Conservation (phyloP, 2,329 filamentous ascomycete species). For the Neonectria faginata region DNA sequence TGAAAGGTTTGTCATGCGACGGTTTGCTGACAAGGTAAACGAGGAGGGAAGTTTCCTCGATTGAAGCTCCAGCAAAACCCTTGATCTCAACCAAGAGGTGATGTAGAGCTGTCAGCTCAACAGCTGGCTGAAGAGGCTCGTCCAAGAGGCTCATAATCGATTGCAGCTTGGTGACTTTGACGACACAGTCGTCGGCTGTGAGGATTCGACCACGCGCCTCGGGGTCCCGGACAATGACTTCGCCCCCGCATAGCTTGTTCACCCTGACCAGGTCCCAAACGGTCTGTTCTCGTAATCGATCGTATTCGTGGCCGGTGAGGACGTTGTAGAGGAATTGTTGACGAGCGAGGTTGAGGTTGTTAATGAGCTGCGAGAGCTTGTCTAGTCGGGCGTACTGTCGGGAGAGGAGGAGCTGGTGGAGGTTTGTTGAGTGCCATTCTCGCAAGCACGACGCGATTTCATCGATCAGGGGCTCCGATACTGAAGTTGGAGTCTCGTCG, state of each 20-base stretch:
- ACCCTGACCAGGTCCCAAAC: constrained; percentile 96
- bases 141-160: constrained; percentile 96
- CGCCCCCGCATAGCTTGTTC: constrained; percentile 93
- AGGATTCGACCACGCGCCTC: constrained; percentile 84
- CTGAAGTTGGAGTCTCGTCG: constrained; percentile 92
- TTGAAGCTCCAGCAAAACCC: constrained; percentile 80
- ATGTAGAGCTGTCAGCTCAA: constrained; percentile 79
- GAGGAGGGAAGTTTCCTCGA: constrained; percentile 80
- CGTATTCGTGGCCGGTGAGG: constrained; percentile 86
- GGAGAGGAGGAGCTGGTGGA: constrained; percentile 89
- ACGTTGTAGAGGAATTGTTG: constrained; percentile 95
- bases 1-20: constrained; percentile 70
- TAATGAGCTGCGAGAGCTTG: constrained; percentile 82
- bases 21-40: constrained; percentile 82
- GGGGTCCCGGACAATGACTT: constrained; percentile 95
- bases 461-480: constrained; percentile 91
- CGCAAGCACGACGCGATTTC: constrained; percentile 96
- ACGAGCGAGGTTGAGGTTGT: constrained; percentile 84
- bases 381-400: constrained; percentile 86
- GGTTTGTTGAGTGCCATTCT: constrained; percentile 98
- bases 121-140: constrained; percentile 75
- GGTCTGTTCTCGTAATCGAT: constrained; percentile 83
- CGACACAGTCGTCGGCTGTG: constrained; percentile 91
- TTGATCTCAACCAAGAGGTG: constrained; percentile 87
- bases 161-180: constrained; percentile 90